Evolutionary conservation across 2,329 filamentous ascomycete species (phyloP).

Genomic region (Myriosclerotinia curreyana): DNA sequence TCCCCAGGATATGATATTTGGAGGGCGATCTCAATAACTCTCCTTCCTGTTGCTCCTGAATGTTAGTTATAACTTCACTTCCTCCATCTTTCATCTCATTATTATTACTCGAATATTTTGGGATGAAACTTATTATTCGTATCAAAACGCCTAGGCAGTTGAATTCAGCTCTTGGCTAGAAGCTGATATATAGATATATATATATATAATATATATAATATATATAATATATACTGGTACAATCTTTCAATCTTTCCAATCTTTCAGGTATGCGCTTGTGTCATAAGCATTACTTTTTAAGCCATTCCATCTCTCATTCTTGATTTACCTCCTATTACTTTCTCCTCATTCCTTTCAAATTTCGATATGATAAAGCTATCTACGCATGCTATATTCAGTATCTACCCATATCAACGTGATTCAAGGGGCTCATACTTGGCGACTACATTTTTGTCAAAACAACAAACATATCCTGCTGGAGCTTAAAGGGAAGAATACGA

Average conservation of each 20-base stretch:
- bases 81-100: no score
- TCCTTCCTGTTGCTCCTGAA: no score
- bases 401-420: constrained; percentile 4
- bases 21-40: background rate
- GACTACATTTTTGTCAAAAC: background rate
- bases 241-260: no score
- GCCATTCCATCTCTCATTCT: constrained; percentile 19
- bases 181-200: constrained; percentile 5
- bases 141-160: background rate
- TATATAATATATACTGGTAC: no score
- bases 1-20: background rate
- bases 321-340: background rate
- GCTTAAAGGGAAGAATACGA: background rate
- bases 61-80: no score
- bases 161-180: background rate
- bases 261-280: constrained; percentile 7
- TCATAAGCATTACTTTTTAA: constrained; percentile 2
- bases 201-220: no score
- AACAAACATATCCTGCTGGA: constrained; percentile 9
- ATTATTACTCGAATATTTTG: no score
- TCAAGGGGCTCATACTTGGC: constrained; percentile 6
- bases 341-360: constrained; percentile 3
- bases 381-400: background rate
- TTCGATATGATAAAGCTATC: constrained; percentile 11
- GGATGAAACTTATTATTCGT: background rate